A percentile compares a stretch with the other conserved stretches of the same genome.
Conservation (phyloP, 805 yeast species). For the Yarrowia sp. region DNA sequence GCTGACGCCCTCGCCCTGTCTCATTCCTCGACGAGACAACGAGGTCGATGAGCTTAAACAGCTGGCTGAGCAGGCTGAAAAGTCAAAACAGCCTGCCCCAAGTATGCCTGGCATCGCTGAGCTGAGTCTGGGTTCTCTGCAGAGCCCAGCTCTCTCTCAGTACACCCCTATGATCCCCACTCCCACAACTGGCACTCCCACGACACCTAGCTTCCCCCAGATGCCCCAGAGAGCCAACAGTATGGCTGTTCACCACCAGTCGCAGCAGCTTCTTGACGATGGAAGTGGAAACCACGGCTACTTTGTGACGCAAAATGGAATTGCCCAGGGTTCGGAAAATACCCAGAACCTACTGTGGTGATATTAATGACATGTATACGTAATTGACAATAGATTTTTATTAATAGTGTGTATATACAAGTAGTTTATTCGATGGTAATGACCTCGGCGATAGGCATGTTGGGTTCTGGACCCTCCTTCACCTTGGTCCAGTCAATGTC, state of each 20-base stretch:
- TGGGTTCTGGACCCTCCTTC: constrained; percentile 41
- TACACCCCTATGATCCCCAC: constrained; percentile 17
- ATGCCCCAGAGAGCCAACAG: constrained; percentile 21
- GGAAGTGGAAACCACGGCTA: constrained; percentile 29
- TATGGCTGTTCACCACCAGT: constrained; percentile 4
- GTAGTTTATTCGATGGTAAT: background rate
- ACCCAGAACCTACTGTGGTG: constrained; percentile 13
- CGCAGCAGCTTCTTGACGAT: constrained; percentile 15
- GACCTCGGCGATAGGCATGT: constrained; percentile 29
- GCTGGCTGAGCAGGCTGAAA: constrained; percentile 22
- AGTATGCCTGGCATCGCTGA: constrained; percentile 3
- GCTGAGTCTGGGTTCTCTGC: background rate
- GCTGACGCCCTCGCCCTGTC: constrained; percentile 52
- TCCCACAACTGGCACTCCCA: background rate
- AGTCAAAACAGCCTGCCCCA: constrained; percentile 5
- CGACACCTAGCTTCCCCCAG: constrained; percentile 15
- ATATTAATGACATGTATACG: background rate
- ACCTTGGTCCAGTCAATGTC: constrained; percentile 47
- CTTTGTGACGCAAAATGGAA: constrained; percentile 16
- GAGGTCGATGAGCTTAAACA: constrained; percentile 22
- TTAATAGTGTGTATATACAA: background rate
- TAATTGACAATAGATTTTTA: background rate
- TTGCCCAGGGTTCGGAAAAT: constrained; percentile 15
- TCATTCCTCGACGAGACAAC: constrained; percentile 37
- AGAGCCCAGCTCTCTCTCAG: constrained; percentile 4